These are phyloP conservation scores for Cicer arietinum DNA, from an alignment of 306 rosid genomes.

Conservation along the genomic window DNA sequence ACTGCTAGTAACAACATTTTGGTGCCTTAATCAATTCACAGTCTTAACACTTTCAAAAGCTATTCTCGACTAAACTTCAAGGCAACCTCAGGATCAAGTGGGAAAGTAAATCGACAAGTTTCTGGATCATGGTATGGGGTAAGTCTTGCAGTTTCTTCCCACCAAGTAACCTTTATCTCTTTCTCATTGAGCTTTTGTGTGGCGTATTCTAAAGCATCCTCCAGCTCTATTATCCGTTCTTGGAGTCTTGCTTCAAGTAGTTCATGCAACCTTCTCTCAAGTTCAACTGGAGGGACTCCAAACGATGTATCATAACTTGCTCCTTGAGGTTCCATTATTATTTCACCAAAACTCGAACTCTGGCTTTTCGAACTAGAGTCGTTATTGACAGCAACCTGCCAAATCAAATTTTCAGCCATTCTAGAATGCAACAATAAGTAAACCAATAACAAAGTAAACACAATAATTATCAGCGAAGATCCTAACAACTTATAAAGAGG, in stretches of 20 bases:
- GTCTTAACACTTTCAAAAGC: conserved; percentile 42
- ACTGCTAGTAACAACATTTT: conserved; percentile 17
- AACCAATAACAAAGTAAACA: conserved; percentile 1
- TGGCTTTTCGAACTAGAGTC: conserved; percentile 47
- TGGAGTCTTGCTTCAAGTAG: conserved; percentile 71
- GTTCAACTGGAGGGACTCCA: conserved; percentile 73
- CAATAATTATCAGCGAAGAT: conserved; percentile 21
- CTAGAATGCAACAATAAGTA: conserved; percentile 32
- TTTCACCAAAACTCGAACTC: conserved; percentile 55
- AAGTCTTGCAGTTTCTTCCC: conserved; percentile 69
- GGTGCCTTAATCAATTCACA: conserved; percentile 8
- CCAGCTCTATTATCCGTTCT: conserved; percentile 77
- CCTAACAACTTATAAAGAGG: conserved; percentile 7
- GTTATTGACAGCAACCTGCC: conserved; percentile 49
- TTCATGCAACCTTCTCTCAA: conserved; percentile 82
- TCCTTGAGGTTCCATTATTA: conserved; percentile 58
- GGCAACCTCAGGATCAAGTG: conserved; percentile 48
- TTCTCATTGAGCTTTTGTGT: conserved; percentile 62
- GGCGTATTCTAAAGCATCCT: conserved; percentile 68
- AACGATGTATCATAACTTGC: conserved; percentile 50
- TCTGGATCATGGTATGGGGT: conserved; percentile 60
- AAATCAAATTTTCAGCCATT: conserved; percentile 45
- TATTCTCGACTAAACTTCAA: conserved; percentile 47
- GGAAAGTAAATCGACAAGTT: conserved; percentile 59
- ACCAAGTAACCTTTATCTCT: conserved; percentile 73